Base-by-base conservation (phyloP, 441 rosid genomes). In the Pelargonium australe region DNA sequence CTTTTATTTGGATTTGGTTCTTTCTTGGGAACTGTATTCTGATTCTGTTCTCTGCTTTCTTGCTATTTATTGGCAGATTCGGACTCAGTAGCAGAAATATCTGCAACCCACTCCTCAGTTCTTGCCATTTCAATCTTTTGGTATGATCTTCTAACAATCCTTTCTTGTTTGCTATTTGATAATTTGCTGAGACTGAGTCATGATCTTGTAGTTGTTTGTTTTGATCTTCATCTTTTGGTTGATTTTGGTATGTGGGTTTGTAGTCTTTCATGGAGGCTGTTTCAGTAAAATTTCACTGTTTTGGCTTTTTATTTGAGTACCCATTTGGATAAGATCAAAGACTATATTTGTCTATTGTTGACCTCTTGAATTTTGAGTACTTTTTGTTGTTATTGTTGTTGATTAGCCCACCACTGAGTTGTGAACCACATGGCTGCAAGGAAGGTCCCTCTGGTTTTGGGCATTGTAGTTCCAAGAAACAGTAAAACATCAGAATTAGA, bases 41-140 rank as follows among this genome's bases (percentile, higher is more conserved):
- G 17, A 51, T 51, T 51, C 58, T 51, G 7, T 51, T 51, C 17
- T 51, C 17, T 51, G 16, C 58, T 51, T 51, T 51, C 17, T 51
- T 51, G 58, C 58, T 51, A 51, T 51, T 51, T 51, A 51, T 51
- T 51, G 17, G 58, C 58, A n/a, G 58, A n/a, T 51, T 49, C 17
- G 17, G 57, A 14, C 5, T 49, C n/a, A 11, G 57, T 51, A 51
- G 58, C n/a, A 47, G 53, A 13, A 13, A 14, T 51, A 51, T 3
- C 58, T 51, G 14, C 17, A 51, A n/a, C 0, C 17, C 16, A n/a
- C 17, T 13, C 17, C 16, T 51, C 41, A 37, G 41, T 37, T 37
- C 41, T 37, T 37, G 41, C 41, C 41, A 37, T 51, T 16, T 12
- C 58, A 51, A 14, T 51, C 58, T 51, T 4, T 16, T 51, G 58